phyloP scores from a whole-genome alignment of 495 filamentous ascomycete genomes.

The Penicillium samsonianum region DNA sequence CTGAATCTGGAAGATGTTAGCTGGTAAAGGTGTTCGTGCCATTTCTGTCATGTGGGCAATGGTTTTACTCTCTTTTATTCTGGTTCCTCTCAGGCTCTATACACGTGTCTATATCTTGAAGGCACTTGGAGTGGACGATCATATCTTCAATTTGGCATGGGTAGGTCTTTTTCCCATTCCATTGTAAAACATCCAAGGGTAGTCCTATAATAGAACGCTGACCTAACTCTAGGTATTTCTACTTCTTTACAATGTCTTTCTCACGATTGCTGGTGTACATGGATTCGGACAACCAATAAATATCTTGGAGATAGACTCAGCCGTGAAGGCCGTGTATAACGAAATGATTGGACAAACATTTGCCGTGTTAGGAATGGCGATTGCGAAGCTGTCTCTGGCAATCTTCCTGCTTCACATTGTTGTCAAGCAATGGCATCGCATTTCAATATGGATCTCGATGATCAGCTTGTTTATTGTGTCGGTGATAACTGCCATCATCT shows the following conservation, averaged over 20 bases:
- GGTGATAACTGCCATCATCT: slow-evolving; percentile 18
- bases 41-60: slow-evolving; percentile 27
- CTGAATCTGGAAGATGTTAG: slow-evolving; percentile 17
- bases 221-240: slow-evolving; percentile 18
- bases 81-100: slow-evolving; percentile 22
- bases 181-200: neutral
- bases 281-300: slow-evolving; percentile 25
- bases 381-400: slow-evolving; percentile 26
- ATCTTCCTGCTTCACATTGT: slow-evolving; percentile 28
- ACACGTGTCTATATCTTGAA: slow-evolving; percentile 20
- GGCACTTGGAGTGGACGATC: slow-evolving; percentile 20
- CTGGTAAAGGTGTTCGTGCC: slow-evolving; percentile 21
- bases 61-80: slow-evolving; percentile 21
- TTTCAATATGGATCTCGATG: slow-evolving; percentile 26
- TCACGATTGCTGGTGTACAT: slow-evolving; percentile 17
- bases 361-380: slow-evolving; percentile 26
- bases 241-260: slow-evolving; percentile 22
- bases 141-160: slow-evolving; percentile 23
- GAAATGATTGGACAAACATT: slow-evolving; percentile 28
- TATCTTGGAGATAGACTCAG: slow-evolving; percentile 14
- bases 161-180: slow-evolving; percentile 5
- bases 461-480: slow-evolving; percentile 19
- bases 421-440: slow-evolving; percentile 25
- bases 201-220: neutral
- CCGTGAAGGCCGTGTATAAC: slow-evolving; percentile 21